Base-by-base conservation (phyloP, 225 moss, liverwort and hornwort genomes). In the Polytrichum formosum region DNA sequence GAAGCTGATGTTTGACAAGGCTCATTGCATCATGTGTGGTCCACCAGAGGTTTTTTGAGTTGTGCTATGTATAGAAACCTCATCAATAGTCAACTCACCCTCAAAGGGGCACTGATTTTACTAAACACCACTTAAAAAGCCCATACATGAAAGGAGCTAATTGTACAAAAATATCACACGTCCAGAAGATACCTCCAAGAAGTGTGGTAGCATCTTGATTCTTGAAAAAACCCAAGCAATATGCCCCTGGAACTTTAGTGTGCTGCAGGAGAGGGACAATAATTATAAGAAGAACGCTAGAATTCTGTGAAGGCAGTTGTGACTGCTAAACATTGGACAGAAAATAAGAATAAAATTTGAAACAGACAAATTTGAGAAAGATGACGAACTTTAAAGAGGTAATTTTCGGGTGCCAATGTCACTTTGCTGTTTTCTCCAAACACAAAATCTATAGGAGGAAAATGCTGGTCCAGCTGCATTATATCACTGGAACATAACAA, bases 191-290 rank as follows among this genome's bases (percentile, higher is more conserved):
- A 91, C 93, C 95, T 87, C 92, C 95, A 70, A 95, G 88, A 27
- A 95, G 78, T 63, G 95, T 95, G 30, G 95, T 95, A 61, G 89
- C 78, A 72, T 95, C 95, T 70, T 87, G 90, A 58, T 90, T 92
- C 78, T 95, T 90, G 71, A 95, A 95, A 70, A 95, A 79, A 62
- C 95, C 95, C 22, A 95, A 85, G 62, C 95, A 95, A 73, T 95
- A 95, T 22, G 92, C 95, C 65, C 92, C 92, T 66, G 82, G 21
- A 64, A 83, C 67, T 71, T 62, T 85, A 26, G 84, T 85, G 73
- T 95, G 95, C 95, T 93, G 83, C 62, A 76, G 66, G 56, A 72
- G 69, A 69, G 69, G 31, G 56, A 26, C 16, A 30, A 46, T 25
- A 53, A 63, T 6, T 31, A 46, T 20, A 61, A 18, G 63, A n/a